phyloP scores from a whole-genome alignment of 345 rosid species.

The Linum usitatissimum region DNA sequence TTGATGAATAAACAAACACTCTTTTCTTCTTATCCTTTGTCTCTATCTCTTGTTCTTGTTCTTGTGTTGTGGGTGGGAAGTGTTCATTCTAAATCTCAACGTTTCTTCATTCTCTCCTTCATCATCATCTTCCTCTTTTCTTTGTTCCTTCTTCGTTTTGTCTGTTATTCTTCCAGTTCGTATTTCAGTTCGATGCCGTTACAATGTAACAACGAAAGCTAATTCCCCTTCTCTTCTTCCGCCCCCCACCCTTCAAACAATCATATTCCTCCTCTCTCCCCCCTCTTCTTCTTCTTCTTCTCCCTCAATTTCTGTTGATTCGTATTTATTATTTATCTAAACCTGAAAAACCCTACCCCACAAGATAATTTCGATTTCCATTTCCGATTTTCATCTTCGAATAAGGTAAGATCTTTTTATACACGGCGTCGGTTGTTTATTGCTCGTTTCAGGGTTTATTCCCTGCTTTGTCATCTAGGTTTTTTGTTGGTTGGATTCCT shows the following conservation, averaged over 20 bases:
- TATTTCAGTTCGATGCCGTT: neutral
- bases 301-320: neutral
- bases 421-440: too few relatives aligned
- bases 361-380: neutral
- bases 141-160: neutral
- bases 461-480: neutral
- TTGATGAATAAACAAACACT: neutral
- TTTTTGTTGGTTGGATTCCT: neutral
- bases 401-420: slow-evolving; percentile 1
- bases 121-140: too few relatives aligned
- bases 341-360: neutral
- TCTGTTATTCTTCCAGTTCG: neutral
- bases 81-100: neutral
- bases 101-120: neutral
- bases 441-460: neutral
- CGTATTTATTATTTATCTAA: neutral
- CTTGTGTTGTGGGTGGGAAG: too few relatives aligned
- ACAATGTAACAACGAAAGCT: neutral
- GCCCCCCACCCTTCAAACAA: neutral
- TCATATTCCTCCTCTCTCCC: neutral
- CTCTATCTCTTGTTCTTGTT: too few relatives aligned
- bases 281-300: neutral
- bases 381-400: neutral
- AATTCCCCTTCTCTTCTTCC: neutral
- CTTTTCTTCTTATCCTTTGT: neutral